Conservation (phyloP, 179 eudicot species). For the Amaranthus tricolor region DNA sequence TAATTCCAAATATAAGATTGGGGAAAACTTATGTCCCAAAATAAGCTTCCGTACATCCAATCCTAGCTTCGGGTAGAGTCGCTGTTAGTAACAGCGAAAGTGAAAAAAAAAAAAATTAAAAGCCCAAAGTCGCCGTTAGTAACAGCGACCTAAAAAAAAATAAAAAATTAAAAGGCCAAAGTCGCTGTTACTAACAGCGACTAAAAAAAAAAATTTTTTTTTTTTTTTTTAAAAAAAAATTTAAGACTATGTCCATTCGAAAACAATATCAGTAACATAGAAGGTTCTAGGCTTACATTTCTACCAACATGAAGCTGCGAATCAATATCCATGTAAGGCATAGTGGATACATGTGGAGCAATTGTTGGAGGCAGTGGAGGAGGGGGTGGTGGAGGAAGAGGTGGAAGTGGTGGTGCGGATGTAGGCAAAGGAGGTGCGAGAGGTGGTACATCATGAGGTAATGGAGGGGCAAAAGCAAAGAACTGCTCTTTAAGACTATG, state of each 20-base stretch:
- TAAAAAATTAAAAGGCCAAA: too few species aligned
- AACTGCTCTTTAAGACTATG: constrained; percentile 39
- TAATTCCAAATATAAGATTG: too few species aligned
- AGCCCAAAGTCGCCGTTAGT: too few species aligned
- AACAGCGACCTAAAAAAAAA: too few species aligned
- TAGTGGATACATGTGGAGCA: constrained; percentile 26
- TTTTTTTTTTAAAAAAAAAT: too few species aligned
- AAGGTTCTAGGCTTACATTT: constrained; percentile 36
- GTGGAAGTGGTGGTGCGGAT: constrained; percentile 61
- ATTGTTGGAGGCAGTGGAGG: constrained; percentile 44
- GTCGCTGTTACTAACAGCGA: too few species aligned
- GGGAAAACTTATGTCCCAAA: too few species aligned
- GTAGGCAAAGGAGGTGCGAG: constrained; percentile 61
- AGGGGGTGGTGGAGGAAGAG: constrained; percentile 43
- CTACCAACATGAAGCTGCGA: constrained; percentile 44
- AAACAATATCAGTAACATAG: constrained; percentile 1
- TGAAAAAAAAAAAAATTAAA: too few species aligned
- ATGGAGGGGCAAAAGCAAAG: constrained; percentile 44
- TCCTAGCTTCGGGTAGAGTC: too few species aligned
- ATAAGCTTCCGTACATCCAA: too few species aligned
- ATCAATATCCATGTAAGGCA: constrained; percentile 39
- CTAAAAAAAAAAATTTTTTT: too few species aligned
- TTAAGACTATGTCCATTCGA: background rate
- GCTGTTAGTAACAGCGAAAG: too few species aligned
- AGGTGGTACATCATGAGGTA: constrained; percentile 52